Percentiles rank a stretch among this genome's conserved stretches.
phyloP scores from a whole-genome alignment of 2,329 filamentous ascomycete genomes.

The Proliferodiscus dingleyae region DNA sequence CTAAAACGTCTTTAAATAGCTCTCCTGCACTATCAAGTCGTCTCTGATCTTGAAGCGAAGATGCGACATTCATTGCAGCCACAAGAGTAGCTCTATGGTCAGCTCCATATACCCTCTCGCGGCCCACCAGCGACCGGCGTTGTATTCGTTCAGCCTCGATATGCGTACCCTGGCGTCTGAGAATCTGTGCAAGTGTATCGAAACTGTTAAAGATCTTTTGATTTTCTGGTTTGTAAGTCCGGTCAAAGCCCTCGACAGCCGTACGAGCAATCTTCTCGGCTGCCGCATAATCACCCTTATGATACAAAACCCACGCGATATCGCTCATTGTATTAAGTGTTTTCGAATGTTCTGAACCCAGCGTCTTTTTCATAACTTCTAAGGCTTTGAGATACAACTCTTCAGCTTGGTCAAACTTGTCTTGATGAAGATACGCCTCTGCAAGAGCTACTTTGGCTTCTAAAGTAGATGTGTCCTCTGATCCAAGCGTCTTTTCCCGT shows the following conservation, averaged over 20 bases:
- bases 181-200: neutral
- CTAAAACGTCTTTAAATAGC: neutral
- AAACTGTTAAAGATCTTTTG: neutral
- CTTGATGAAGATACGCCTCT: rapidly evolving
- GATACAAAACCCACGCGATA: neutral
- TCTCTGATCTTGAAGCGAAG: neutral
- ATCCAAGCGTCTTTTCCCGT: constrained; percentile 10
- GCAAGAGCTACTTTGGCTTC: neutral
- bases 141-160: neutral
- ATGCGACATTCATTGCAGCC: neutral
- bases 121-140: neutral
- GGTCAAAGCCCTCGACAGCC: no score
- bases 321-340: neutral
- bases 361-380: neutral
- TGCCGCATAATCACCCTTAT: neutral
- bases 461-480: constrained; percentile 11
- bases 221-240: neutral
- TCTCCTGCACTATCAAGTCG: neutral
- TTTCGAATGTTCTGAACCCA: neutral
- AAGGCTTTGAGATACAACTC: neutral
- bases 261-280: constrained; percentile 1
- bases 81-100: neutral
- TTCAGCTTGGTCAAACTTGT: neutral
- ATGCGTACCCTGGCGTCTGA: neutral
- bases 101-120: neutral